Evolutionary conservation across 106 monocot genomes (phyloP), one percentile per base, ranked within the genome.

Genomic region (Narthecium ossifragum): DNA sequence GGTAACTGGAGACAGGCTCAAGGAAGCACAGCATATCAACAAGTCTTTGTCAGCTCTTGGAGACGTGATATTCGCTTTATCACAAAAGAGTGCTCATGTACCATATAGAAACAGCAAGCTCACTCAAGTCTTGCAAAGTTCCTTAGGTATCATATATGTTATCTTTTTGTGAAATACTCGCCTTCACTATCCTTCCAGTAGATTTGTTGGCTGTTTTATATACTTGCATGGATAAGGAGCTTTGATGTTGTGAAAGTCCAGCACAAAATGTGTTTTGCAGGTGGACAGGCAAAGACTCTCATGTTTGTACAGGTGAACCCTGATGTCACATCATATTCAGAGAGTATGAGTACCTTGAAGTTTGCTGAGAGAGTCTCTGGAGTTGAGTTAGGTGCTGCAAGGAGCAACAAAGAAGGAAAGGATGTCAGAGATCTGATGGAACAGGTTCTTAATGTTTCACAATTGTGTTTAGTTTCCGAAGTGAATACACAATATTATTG

Each of bases 331-430:
- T 91, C 91, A 64, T 86, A 71, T 67, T 88, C 81, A 53, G 98
- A 98, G 63, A 91, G 87, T 18, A 34, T 88, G 55, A 98, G 98
- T 41, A 98, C 98, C 23, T 62, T 98, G 40, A 98, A 91, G 59
- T 98, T 98, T 79, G 98, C 98, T 50, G 98, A 98, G 61, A 84
- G 98, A 41, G 98, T 91, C 28, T 98, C 98, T 63, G 98, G 98
- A 25, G 91, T 98, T 15, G 87, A 98, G 51, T 76, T 98, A 64
- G 98, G 98, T 65, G 80, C 91, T 77, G 98, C 98, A 31, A 65
- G 75, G 37, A 91, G 90, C 51, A 98, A 68, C 73, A 98, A 82
- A 77, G 98, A 98, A 51, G 87, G 91, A 51, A 98, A 91, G 46
- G 91, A 98, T 70, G 71, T 98, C 21, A 84, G 64, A 80, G 84